Evolutionary conservation across 345 rosid genomes (phyloP).

Genomic region (Limnanthes douglasii): DNA sequence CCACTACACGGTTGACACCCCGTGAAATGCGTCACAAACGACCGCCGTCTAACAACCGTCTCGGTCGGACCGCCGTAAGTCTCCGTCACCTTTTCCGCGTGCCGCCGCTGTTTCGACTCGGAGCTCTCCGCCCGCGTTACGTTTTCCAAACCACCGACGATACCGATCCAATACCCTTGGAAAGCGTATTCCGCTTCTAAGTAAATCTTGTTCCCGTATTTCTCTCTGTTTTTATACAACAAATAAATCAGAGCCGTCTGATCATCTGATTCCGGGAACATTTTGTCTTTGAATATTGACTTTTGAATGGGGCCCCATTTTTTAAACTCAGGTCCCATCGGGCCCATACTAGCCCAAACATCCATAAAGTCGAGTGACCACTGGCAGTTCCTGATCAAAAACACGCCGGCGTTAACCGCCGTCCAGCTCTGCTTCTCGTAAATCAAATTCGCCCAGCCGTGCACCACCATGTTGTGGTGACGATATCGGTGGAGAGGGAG

Average conservation of each 20-base stretch:
- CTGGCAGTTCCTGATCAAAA: conserved; percentile 79
- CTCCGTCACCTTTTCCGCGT: conserved; percentile 80
- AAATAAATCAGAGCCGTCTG: conserved; percentile 72
- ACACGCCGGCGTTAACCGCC: conserved; percentile 72
- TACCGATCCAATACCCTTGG: conserved; percentile 64
- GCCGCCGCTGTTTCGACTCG: conserved; percentile 37
- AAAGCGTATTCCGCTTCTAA: conserved; percentile 54
- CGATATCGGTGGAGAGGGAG: conserved; percentile 56
- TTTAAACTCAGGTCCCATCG: conserved; percentile 30
- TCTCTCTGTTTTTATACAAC: conserved; percentile 29
- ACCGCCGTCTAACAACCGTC: conserved; percentile 42
- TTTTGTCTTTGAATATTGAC: conserved; percentile 59
- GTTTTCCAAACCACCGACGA: conserved; percentile 34
- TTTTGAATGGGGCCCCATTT: conserved; percentile 67
- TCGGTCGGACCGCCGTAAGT: conserved; percentile 51
- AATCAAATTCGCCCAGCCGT: conserved; percentile 64
- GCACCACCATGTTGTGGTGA: conserved; percentile 59
- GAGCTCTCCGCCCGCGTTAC: conserved; percentile 29
- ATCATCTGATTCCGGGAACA: conserved; percentile 72
- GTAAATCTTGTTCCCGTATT: conserved; percentile 40
- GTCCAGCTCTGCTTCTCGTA: conserved; percentile 71
- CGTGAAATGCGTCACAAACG: conserved; percentile 81
- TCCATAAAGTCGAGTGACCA: conserved; percentile 94
- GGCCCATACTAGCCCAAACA: conserved; percentile 68
- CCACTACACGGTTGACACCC: conserved; percentile 97